These are phyloP conservation scores for Sugiyamaella pinicola DNA, from an alignment of 1,139 yeast genomes.

Conservation along the genomic window DNA sequence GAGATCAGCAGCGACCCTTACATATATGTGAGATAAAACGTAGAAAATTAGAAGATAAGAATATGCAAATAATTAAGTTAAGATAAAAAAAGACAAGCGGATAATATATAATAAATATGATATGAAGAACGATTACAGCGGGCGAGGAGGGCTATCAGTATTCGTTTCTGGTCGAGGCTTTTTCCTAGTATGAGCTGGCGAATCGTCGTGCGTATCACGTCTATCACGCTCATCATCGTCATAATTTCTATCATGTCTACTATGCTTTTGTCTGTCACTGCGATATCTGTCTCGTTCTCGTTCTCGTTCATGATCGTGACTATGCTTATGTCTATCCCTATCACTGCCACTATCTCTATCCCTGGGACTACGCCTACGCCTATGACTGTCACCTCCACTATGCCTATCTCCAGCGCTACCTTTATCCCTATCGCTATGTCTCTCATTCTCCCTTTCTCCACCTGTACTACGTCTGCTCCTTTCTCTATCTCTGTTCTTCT, in stretches of 20 bases:
- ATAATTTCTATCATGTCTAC: not conserved
- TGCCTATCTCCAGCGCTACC: no score
- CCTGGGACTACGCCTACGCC: slow-evolving; percentile 5
- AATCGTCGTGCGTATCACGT: not conserved
- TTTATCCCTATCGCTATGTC: no score
- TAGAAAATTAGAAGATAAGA: not conserved
- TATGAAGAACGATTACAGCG: no score
- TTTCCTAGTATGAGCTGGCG: no score
- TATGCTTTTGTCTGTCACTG: not conserved
- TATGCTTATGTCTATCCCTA: slow-evolving; percentile 6
- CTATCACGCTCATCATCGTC: not conserved
- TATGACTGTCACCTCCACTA: no score
- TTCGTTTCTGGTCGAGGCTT: no score
- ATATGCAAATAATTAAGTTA: not conserved
- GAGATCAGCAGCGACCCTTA: no score
- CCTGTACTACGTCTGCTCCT: no score
- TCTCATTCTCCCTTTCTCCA: not conserved
- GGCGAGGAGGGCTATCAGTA: no score
- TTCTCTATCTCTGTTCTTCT: slow-evolving; percentile 3
- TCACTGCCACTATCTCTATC: slow-evolving; percentile 8
- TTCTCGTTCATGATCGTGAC: slow-evolving; percentile 5
- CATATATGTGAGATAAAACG: not conserved
- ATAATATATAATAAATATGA: no score
- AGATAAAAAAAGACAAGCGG: not conserved
- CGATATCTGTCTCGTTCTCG: not conserved